Evolutionary conservation across 1,139 yeast genomes (phyloP).

Genomic region (Candida freyschussii): DNA sequence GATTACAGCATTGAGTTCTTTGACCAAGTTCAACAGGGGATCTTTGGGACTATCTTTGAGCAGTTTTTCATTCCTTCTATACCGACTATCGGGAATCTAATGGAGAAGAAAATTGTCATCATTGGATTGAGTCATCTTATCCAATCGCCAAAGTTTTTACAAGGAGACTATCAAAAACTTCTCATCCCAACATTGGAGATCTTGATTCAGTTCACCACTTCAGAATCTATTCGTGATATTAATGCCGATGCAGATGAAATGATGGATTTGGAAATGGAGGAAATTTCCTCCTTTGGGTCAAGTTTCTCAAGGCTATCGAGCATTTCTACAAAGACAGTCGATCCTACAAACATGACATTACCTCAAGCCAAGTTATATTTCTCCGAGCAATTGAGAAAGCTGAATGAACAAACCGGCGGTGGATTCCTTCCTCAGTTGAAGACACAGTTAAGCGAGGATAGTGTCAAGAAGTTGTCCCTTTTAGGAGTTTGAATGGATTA

Average conservation of each 20-base stretch:
- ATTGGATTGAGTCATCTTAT: constrained; percentile 66
- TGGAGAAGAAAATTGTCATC: constrained; percentile 71
- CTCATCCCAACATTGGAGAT: constrained; percentile 49
- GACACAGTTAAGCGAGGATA: constrained; percentile 34
- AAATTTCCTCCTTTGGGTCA: constrained; percentile 70
- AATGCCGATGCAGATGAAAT: constrained; percentile 32
- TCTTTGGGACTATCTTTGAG: constrained; percentile 57
- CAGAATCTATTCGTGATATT: constrained; percentile 30
- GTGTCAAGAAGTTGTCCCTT: constrained; percentile 31
- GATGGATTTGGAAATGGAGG: constrained; percentile 35
- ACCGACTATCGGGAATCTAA: constrained; percentile 56
- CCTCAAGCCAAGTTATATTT: constrained; percentile 37
- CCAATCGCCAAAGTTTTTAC: constrained; percentile 26
- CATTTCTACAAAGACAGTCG: constrained; percentile 55
- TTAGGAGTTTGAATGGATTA: constrained; percentile 22
- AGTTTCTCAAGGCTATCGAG: constrained; percentile 70
- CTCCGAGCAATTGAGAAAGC: constrained; percentile 30
- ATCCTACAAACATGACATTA: constrained; percentile 50
- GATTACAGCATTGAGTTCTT: constrained; percentile 36
- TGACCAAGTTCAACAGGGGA: constrained; percentile 35
- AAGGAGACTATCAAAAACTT: constrained; percentile 40
- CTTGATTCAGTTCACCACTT: constrained; percentile 40
- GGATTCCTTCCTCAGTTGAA: constrained; percentile 27
- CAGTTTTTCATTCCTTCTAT: constrained; percentile 67
- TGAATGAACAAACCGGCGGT: constrained; percentile 25